Conservation (phyloP, 176 grass and related monocot species). For the Oryza coarctata region DNA sequence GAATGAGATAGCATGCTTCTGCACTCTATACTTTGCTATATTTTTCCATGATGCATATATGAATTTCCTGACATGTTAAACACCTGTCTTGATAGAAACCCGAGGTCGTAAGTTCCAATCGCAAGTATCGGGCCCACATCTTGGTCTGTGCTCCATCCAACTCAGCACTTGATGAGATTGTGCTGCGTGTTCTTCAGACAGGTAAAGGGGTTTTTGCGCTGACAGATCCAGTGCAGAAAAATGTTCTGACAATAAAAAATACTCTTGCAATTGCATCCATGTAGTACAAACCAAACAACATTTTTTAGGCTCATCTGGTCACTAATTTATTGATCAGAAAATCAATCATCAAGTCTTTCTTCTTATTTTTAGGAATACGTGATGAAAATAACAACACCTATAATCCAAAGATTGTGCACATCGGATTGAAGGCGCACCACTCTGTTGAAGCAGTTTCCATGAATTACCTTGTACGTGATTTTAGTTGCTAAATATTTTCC, state of each 20-base stretch:
- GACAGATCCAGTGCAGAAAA: constrained; percentile 8
- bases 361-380: constrained; percentile 71
- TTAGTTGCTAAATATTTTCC: constrained; percentile 37
- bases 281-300: neutral
- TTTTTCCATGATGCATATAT: constrained; percentile 9
- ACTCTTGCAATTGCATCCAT: constrained; percentile 11
- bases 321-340: constrained; percentile 17
- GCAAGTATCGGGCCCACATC: constrained; percentile 90
- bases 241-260: neutral
- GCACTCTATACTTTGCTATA: constrained; percentile 15
- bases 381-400: constrained; percentile 92
- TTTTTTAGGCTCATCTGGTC: neutral
- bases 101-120: constrained; percentile 85
- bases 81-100: constrained; percentile 70
- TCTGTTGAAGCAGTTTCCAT: constrained; percentile 95
- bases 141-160: constrained; percentile 98
- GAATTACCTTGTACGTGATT: constrained; percentile 82
- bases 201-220: constrained; percentile 46
- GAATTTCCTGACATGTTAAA: constrained; percentile 29
- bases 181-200: constrained; percentile 79
- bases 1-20: constrained; percentile 82
- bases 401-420: constrained; percentile 94
- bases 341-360: constrained; percentile 13
- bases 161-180: constrained; percentile 97
- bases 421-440: constrained; percentile 92